A percentile compares a stretch with the other conserved stretches of the same genome.
Conservation (phyloP, 805 yeast species). For the Starmera quercuum region DNA sequence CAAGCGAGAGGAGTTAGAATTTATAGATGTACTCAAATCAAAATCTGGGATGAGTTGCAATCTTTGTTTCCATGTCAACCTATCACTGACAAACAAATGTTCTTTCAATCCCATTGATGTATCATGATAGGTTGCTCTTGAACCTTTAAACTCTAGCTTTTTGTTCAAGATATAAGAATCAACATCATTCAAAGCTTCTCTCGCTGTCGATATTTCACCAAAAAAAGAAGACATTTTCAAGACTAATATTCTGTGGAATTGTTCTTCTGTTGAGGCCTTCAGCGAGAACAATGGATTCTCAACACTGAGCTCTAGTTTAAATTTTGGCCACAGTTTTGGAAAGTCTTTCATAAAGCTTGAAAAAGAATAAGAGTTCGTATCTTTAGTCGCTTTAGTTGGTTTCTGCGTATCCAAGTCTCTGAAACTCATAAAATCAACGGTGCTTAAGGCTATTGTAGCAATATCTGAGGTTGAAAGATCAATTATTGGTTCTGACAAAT, state of each 20-base stretch:
- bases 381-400: background rate
- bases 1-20: constrained; percentile 16
- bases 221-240: constrained; percentile 16
- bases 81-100: constrained; percentile 16
- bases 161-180: constrained; percentile 10
- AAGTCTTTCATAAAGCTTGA: constrained; percentile 8
- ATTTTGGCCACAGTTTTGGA: constrained; percentile 23
- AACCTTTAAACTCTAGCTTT: constrained; percentile 16
- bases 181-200: background rate
- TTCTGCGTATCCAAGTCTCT: constrained; percentile 1
- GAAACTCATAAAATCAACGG: constrained; percentile 12
- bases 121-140: constrained; percentile 15
- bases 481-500: constrained; percentile 34
- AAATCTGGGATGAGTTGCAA: constrained; percentile 18
- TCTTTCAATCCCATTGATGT: constrained; percentile 9
- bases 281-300: constrained; percentile 31
- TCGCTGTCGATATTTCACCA: constrained; percentile 1
- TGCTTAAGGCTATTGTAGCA: constrained; percentile 23
- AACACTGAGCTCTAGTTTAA: constrained; percentile 27
- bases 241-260: constrained; percentile 23
- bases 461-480: constrained; percentile 35
- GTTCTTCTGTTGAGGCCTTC: constrained; percentile 22
- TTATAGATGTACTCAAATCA: constrained; percentile 10
- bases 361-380: background rate
- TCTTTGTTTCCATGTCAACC: constrained; percentile 13